Evolutionary conservation across 345 rosid genomes (phyloP), one percentile per base, ranked within the genome.

Genomic region (Raphanus sativus): DNA sequence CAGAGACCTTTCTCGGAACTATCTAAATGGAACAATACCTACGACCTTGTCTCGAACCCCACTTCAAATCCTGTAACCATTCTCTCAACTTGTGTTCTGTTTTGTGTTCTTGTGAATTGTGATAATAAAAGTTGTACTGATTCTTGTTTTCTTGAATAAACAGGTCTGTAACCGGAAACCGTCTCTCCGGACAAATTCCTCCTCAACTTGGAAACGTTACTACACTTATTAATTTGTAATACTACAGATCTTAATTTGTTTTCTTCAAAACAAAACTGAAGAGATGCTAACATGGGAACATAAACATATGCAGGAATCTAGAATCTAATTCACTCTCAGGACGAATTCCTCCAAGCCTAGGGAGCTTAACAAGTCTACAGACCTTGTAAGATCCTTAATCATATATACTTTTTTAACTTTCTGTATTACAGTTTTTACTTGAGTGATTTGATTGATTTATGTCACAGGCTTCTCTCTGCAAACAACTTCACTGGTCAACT

Each of bases 1-100:
- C 89, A 95, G 99, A 7, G 98, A 95, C 78, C 87, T 95, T 42
- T 50, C 79, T 10, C 89, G 90, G 67, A 95, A 92, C 86, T 89
- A 80, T 66, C 62, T 95, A 64, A 87, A 7, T 73, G 99, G 99
- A 77, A 32, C 91, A 17, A 81, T 95, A 36, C 98, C 98, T 11
- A 25, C 74, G 6, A 87, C 79, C 15, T 77, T 95, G 65, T 75
- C 85, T 62, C 79, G 29, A 66, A 87, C 91, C 15, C 85, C 87
- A 0, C 91, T 95, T 64, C 60, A 63, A 7, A 79, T 0, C 61
- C 3, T 91, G 97, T 93, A 87, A 87, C 86, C 25, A n/a, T 62
- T n/a, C 54, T 74, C 48, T 67, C 0, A 11, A 62, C 5, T 29
- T 62, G 62, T 15, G 13, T 17, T 8, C 10, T 52, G 9, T 52